Percentiles rank a stretch among this genome's conserved stretches.
These are phyloP conservation scores for Drosera spatulata DNA, from an alignment of 179 eudicot genomes.

Conservation along the genomic window DNA sequence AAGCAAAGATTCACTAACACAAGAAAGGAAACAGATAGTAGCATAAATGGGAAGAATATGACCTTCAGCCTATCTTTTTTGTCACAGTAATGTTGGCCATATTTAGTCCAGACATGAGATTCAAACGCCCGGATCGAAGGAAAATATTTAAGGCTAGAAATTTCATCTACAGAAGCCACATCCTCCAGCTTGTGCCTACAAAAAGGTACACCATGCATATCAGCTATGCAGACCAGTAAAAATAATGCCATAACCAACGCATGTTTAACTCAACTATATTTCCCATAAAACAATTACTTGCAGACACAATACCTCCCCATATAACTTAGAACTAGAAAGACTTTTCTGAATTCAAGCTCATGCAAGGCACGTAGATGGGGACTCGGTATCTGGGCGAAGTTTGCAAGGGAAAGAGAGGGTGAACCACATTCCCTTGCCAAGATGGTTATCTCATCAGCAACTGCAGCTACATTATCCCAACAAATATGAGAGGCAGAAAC, in stretches of 20 bases:
- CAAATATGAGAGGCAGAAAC: background rate
- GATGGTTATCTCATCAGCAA: conserved; percentile 5
- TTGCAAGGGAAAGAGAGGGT: conserved; percentile 1
- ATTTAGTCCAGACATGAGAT: conserved; percentile 33
- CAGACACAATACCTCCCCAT: conserved; percentile 36
- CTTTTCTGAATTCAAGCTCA: conserved; percentile 56
- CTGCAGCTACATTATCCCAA: conserved; percentile 4
- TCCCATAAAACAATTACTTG: background rate
- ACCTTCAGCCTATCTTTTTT: conserved; percentile 39
- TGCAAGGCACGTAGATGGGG: conserved; percentile 24
- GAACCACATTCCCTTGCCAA: background rate
- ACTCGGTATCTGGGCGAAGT: conserved; percentile 8
- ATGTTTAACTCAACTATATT: background rate
- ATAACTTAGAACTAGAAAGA: conserved; percentile 55
- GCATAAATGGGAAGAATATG: background rate
- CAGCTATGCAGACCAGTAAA: background rate
- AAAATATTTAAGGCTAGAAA: conserved; percentile 17
- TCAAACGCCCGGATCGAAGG: conserved; percentile 42
- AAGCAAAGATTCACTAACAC: no score
- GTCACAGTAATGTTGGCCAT: conserved; percentile 24
- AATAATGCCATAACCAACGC: background rate
- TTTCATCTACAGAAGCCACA: conserved; percentile 20
- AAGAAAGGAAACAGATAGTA: no score
- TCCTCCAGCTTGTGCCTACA: conserved; percentile 51
- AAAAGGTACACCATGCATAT: conserved; percentile 7